Evolutionary conservation across 2,329 filamentous ascomycete species (phyloP).

Genomic region (Aureobasidium sp.): DNA sequence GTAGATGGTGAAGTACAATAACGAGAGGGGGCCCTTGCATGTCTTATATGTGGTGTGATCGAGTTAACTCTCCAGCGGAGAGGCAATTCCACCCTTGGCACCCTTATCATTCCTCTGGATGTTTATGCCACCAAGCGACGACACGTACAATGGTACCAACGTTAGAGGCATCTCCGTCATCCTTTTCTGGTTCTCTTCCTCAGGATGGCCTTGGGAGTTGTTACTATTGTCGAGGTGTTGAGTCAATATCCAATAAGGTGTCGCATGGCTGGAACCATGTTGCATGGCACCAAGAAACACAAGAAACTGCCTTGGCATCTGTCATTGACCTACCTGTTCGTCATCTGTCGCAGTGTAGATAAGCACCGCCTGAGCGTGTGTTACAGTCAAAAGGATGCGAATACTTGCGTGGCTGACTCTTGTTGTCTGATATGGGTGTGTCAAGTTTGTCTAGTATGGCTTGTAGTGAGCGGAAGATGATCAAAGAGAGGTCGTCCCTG

Average conservation of each 20-base stretch:
- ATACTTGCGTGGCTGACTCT: background rate
- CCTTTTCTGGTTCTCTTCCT: background rate
- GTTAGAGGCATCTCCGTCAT: background rate
- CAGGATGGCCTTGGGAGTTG: background rate
- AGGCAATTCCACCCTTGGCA: constrained; percentile 6
- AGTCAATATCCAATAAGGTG: constrained; percentile 7
- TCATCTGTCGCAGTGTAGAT: background rate
- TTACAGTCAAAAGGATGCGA: background rate
- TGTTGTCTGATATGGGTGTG: background rate
- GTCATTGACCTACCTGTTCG: constrained; percentile 1
- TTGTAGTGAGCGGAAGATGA: background rate
- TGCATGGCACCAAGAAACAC: constrained; percentile 13
- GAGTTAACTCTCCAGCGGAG: background rate
- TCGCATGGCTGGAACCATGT: background rate
- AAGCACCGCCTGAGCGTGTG: background rate
- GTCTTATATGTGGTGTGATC: constrained; percentile 7
- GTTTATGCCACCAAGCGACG: constrained; percentile 2
- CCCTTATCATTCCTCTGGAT: constrained; percentile 9
- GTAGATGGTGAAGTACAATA: background rate
- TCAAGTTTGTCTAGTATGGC: background rate
- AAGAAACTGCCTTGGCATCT: constrained; percentile 8
- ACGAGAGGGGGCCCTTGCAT: constrained; percentile 5
- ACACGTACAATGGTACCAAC: constrained; percentile 4
- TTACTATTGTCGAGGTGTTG: constrained; percentile 4
- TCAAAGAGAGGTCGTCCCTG: background rate